phyloP scores from a whole-genome alignment of 257 asterid species.

The Nicotiana sylvestris region DNA sequence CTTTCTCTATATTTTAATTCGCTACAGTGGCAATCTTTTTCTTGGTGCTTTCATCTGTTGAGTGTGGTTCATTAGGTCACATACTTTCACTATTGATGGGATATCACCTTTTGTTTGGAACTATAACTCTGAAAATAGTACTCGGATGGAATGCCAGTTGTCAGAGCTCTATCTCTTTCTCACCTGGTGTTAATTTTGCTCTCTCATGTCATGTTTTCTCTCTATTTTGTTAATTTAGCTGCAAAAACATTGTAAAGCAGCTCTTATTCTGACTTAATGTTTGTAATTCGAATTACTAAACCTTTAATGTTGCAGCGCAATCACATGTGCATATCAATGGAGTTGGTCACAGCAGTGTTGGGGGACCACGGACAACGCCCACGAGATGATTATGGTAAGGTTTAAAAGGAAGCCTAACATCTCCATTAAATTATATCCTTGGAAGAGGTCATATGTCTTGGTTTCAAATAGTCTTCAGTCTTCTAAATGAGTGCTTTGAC shows the following conservation, averaged over 20 bases:
- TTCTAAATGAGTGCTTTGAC: background rate
- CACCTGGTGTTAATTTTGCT: background rate
- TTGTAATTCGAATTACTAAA: background rate
- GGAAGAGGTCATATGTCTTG: conserved; percentile 1
- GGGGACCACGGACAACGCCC: conserved; percentile 99
- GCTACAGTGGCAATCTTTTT: background rate
- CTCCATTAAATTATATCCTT: background rate
- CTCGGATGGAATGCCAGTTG: background rate
- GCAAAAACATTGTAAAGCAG: background rate
- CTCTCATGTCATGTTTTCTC: background rate
- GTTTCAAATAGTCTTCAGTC: background rate
- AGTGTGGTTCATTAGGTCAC: background rate
- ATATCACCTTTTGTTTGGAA: background rate
- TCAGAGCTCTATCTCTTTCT: background rate
- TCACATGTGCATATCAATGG: conserved; percentile 91
- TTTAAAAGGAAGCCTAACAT: background rate
- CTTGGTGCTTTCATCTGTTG: background rate
- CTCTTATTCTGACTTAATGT: background rate
- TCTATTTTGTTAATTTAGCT: background rate
- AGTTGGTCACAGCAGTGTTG: conserved; percentile 93
- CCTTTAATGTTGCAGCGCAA: conserved; percentile 38
- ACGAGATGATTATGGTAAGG: conserved; percentile 88
- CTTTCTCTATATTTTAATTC: background rate
- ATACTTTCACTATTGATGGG: background rate
- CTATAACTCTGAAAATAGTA: background rate